phyloP scores from a whole-genome alignment of 176 grass and related monocot species.

The Triticum turgidum region DNA sequence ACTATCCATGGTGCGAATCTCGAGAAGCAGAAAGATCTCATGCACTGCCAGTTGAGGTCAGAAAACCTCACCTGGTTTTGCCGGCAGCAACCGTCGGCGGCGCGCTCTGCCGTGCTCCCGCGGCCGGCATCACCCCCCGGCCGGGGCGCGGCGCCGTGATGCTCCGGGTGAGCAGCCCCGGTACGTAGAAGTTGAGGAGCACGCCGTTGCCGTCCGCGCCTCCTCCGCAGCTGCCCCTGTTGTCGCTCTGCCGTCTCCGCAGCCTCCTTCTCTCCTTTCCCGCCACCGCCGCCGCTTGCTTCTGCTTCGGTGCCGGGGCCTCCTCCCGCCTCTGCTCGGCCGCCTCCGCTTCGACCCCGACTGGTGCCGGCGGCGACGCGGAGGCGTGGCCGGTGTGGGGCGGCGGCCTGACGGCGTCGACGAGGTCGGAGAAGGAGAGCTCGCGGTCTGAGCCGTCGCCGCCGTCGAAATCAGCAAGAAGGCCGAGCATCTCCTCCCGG shows the following conservation, averaged over 20 bases:
- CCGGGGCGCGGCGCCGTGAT: conserved; percentile 41
- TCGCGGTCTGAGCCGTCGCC: conserved; percentile 35
- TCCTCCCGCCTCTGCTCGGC: not conserved
- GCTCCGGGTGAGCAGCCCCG: conserved; percentile 49
- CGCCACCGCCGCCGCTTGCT: not conserved
- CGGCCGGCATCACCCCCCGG: not conserved
- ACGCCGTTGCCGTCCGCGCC: conserved; percentile 43
- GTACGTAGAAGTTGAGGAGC: conserved; percentile 76
- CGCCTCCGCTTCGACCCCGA: too few species aligned
- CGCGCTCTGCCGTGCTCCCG: not conserved
- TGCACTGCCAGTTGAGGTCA: not conserved
- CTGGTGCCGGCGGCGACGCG: not conserved
- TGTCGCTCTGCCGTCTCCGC: conserved; percentile 31
- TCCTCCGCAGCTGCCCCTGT: conserved; percentile 31
- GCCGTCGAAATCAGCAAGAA: conserved; percentile 34
- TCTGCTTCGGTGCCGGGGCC: not conserved
- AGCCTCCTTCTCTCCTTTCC: conserved; percentile 3
- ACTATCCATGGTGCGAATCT: not conserved
- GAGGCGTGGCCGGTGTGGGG: not conserved
- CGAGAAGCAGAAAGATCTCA: not conserved
- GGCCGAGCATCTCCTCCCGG: conserved; percentile 57
- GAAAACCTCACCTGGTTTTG: conserved; percentile 19
- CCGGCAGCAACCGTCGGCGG: not conserved
- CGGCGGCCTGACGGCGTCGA: conserved; percentile 4
- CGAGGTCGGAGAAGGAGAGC: conserved; percentile 58